These are phyloP conservation scores for Solanum pinnatisectum DNA, from an alignment of 257 asterid genomes.

Conservation along the genomic window DNA sequence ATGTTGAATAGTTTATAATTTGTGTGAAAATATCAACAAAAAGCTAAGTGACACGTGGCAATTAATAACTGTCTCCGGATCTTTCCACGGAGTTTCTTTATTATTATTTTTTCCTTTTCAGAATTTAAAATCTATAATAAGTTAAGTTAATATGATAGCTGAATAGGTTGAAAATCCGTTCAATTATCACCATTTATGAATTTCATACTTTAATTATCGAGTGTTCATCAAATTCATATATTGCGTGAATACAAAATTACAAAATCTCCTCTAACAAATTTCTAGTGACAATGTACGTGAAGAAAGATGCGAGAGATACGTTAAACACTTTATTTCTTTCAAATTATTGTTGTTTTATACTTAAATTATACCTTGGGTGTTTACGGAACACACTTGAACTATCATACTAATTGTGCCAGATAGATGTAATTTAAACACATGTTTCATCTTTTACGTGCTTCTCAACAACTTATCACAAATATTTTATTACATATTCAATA, in stretches of 20 bases:
- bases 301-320: fast-evolving
- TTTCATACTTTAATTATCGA: background rate
- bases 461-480: background rate
- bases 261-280: too few species aligned
- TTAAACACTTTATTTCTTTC: too few species aligned
- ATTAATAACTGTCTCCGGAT: background rate
- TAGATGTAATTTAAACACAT: background rate
- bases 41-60: background rate
- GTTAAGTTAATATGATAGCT: background rate
- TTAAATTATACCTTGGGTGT: too few species aligned
- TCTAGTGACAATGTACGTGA: too few species aligned
- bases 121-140: background rate
- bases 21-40: background rate
- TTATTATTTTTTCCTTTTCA: background rate
- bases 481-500: background rate
- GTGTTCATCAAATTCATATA: background rate
- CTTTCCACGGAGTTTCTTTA: background rate
- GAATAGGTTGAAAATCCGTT: background rate
- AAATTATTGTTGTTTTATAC: too few species aligned
- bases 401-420: background rate
- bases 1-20: background rate
- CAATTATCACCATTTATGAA: too few species aligned
- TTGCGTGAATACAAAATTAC: background rate
- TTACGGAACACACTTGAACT: too few species aligned
- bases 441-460: background rate